A percentile compares a stretch with the other conserved stretches of the same genome.
Conservation (phyloP, 805 yeast species). For the Lipomyces spencermartinsiae region DNA sequence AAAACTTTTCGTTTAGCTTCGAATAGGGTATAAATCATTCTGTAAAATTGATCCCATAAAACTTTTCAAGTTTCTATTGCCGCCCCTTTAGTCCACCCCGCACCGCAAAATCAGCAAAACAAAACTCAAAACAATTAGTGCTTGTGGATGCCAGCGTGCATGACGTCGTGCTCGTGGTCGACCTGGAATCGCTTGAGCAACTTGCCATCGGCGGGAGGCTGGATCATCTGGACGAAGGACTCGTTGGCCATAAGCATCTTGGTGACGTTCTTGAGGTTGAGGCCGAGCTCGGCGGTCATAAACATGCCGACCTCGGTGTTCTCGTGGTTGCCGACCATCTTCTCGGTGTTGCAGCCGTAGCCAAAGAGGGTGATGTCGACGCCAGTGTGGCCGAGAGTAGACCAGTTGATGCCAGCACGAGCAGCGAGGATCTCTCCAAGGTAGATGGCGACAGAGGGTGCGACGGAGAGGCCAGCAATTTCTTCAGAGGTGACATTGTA, state of each 20-base stretch:
- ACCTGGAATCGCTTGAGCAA: slow-evolving; percentile 25
- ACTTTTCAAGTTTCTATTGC: neutral
- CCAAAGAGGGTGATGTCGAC: slow-evolving; percentile 95
- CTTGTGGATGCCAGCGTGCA: slow-evolving; percentile 25
- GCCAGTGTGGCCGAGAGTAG: slow-evolving; percentile 95
- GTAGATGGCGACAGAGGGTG: slow-evolving; percentile 47
- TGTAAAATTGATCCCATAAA: neutral
- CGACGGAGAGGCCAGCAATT: slow-evolving; percentile 51
- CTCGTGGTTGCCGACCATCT: slow-evolving; percentile 80
- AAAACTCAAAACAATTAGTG: slow-evolving; percentile 9
- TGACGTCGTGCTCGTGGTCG: slow-evolving; percentile 32
- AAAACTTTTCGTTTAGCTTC: neutral
- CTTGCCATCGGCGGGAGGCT: slow-evolving; percentile 21
- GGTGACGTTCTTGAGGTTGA: slow-evolving; percentile 45
- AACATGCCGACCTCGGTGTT: slow-evolving; percentile 83
- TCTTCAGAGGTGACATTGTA: slow-evolving; percentile 63
- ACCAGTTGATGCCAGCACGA: slow-evolving; percentile 95
- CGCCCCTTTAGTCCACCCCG: too few species aligned
- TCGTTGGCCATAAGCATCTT: slow-evolving; percentile 37
- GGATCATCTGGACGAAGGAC: slow-evolving; percentile 30
- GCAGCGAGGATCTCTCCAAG: slow-evolving; percentile 73
- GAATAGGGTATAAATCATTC: neutral
- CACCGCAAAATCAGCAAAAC: too few species aligned
- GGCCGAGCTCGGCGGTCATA: slow-evolving; percentile 60
- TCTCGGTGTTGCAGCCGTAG: slow-evolving; percentile 62